Base-by-base conservation (phyloP, 1,284 basidiomycete species). In the Heterobasidion parviporum region DNA sequence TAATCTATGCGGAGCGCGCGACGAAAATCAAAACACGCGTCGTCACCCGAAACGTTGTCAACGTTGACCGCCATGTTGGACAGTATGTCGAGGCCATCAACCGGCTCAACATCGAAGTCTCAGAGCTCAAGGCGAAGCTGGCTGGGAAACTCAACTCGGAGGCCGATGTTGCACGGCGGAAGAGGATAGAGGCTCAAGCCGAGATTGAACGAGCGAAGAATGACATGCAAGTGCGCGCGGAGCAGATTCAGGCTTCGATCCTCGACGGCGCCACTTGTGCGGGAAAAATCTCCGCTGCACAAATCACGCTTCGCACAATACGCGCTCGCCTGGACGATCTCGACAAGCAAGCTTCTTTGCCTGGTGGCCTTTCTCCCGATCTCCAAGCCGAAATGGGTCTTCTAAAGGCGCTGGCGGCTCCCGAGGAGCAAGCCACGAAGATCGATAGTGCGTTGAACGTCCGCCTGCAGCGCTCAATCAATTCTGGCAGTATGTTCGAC, bases 11-110 rank as follows among this genome's bases (percentile, higher is more conserved):
- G 14, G 94, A 98, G 66, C 87, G 93, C 50, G 94, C 95, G 18
- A 96, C 96, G 59, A 92, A 94, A 73, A 97, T 98, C 74, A 94
- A 94, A 77, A 98, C 94, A 46, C 95, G 92, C 68, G 88, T 92
- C 55, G 81, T 92, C 55, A 94, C 94, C 2, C 82, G 92, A 43
- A 98, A 98, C 67, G 89, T 95, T 44, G 88, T 94, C 63, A 94
- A 94, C 59, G 91, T 96, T 59, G 88, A 96, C 64, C 82, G 94
- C 9, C 92, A 96, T 64, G 93, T 96, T 57, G 91, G 89, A 26
- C 91, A 89, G 70, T 98, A 97, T 65, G 90, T 98, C 36, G 89
- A 94, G 70, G 92, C 92, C 54, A 98, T 98, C 65, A 92, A 92
- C 68, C 74, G 90, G 56, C 84, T 94, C 60, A 92, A 93, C 65